phyloP scores from a whole-genome alignment of 1,139 yeast genomes.

The Saccharomycopsis crataegensis region DNA sequence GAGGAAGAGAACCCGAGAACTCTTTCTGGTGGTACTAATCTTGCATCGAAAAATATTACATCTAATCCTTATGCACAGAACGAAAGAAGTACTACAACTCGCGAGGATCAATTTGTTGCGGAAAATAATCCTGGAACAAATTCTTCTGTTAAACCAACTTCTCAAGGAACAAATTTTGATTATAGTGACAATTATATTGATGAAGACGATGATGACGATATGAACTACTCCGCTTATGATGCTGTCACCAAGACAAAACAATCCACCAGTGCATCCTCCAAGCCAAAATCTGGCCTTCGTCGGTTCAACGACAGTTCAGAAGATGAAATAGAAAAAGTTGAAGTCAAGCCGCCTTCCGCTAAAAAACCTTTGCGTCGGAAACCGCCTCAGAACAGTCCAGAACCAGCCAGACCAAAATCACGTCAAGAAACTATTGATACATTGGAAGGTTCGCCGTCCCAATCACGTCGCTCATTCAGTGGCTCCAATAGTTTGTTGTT shows the following conservation, averaged over 20 bases:
- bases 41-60: neutral
- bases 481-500: too few species aligned
- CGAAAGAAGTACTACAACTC: neutral
- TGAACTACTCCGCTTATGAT: constrained; percentile 5
- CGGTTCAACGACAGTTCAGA: too few species aligned
- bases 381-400: constrained; percentile 5
- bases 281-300: neutral
- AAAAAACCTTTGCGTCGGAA: constrained; percentile 4
- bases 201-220: constrained; percentile 4
- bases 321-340: neutral
- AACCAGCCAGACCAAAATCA: neutral
- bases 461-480: too few species aligned
- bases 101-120: neutral
- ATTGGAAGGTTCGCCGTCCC: too few species aligned
- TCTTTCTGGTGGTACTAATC: neutral
- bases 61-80: neutral
- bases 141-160: neutral
- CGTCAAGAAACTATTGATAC: neutral
- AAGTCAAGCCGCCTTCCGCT: neutral
- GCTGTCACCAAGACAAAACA: neutral
- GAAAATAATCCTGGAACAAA: neutral
- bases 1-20: neutral
- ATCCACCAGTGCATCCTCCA: neutral
- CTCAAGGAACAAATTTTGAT: neutral
- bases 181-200: constrained; percentile 3